Percentiles rank a stretch among this genome's conserved stretches.
These are phyloP conservation scores for Amesomyces nigricolor DNA, from an alignment of 2,329 filamentous ascomycete species.

Conservation along the genomic window DNA sequence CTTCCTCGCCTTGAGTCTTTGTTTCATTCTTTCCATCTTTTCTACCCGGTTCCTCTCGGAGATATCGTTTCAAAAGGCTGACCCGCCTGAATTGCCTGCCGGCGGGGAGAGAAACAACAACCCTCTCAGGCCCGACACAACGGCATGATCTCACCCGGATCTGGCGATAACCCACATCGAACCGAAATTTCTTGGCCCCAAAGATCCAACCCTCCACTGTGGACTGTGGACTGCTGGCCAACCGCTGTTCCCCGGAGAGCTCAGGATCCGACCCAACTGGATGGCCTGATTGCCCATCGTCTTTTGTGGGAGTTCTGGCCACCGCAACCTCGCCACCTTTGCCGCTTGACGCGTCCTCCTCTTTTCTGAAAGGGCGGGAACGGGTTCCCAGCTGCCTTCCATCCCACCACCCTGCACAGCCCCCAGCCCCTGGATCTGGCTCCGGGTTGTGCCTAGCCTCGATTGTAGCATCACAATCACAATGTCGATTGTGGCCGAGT, in stretches of 20 bases:
- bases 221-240: constrained; percentile 10
- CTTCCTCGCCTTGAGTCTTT: not conserved
- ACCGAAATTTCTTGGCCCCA: constrained; percentile 16
- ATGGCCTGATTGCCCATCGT: constrained; percentile 24
- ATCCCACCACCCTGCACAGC: constrained; percentile 3
- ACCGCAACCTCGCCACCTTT: constrained; percentile 22
- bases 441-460: constrained; percentile 15
- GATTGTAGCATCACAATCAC: constrained; percentile 17
- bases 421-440: not conserved
- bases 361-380: not conserved
- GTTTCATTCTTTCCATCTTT: not conserved
- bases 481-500: constrained; percentile 46
- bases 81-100: not conserved
- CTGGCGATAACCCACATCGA: constrained; percentile 18
- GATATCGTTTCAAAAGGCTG: not conserved
- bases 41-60: not conserved
- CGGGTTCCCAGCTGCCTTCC: not conserved
- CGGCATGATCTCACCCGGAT: constrained; percentile 18
- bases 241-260: constrained; percentile 13
- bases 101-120: not conserved
- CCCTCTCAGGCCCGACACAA: not conserved
- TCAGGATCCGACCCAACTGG: constrained; percentile 21
- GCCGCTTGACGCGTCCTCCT: constrained; percentile 20
- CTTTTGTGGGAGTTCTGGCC: constrained; percentile 2
- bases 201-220: constrained; percentile 7